phyloP scores from a whole-genome alignment of 2,329 filamentous ascomycete genomes.

The Cryphonectria japonica region DNA sequence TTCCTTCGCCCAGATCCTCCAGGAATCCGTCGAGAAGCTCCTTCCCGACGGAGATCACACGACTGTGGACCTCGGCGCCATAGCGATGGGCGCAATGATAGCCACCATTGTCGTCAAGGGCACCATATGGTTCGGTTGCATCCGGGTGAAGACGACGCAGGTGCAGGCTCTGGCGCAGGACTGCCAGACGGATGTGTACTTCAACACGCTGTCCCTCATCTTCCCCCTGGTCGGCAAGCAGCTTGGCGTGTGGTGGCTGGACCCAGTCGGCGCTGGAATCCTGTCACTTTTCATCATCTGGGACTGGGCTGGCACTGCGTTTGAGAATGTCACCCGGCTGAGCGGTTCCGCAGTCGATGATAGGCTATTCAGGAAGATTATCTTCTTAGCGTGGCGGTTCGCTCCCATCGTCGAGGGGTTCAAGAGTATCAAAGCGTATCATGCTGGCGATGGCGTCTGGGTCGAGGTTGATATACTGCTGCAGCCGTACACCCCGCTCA shows the following conservation, averaged over 20 bases:
- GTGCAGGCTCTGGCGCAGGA: conserved; percentile 67
- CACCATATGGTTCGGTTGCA: conserved; percentile 62
- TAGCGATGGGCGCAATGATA: conserved; percentile 61
- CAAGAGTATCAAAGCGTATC: conserved; percentile 60
- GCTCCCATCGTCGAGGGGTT: conserved; percentile 56
- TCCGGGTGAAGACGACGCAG: conserved; percentile 64
- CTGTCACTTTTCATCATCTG: conserved; percentile 70
- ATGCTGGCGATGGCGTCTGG: conserved; percentile 65
- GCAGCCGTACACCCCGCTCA: conserved; percentile 55
- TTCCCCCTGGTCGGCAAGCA: conserved; percentile 65
- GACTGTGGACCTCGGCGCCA: conserved; percentile 52
- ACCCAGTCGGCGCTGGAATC: conserved; percentile 62
- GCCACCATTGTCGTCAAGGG: conserved; percentile 63
- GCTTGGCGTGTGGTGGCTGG: conserved; percentile 68
- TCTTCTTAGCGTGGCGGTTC: conserved; percentile 63
- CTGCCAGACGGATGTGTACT: conserved; percentile 59
- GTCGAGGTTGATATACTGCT: conserved; percentile 65
- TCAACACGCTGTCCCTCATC: conserved; percentile 65
- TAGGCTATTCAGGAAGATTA: conserved; percentile 57
- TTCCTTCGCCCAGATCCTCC: conserved; percentile 62
- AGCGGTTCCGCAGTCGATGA: conserved; percentile 61
- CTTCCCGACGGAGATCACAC: conserved; percentile 47
- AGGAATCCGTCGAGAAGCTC: conserved; percentile 63
- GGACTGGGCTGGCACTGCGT: conserved; percentile 67
- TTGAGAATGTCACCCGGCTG: conserved; percentile 62